Evolutionary conservation across 495 filamentous ascomycete species (phyloP), one percentile per base, ranked within the genome.

Genomic region (Ascodesmis nigricans): DNA sequence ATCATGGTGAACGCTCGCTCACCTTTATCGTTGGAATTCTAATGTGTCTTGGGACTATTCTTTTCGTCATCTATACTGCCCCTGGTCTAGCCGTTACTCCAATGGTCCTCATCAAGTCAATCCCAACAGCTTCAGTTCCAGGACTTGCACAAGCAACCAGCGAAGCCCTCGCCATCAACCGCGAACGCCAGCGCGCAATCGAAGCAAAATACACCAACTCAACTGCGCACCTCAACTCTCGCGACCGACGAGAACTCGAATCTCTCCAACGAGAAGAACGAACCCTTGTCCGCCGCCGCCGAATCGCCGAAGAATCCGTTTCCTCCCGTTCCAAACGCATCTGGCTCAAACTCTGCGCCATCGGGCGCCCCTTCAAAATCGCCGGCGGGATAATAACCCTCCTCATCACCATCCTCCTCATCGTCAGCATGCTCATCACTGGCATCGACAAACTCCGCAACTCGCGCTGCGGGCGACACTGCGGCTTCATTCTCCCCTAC

Each of bases 371-470:
- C 0, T 57, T 97, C 42, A 87, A 84, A 54, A 70, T 95, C 16
- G 44, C 93, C 16, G 74, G 77, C 9, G 90, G 87, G 11, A 64
- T 92, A 34, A 34, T 91, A 4, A 58, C 93, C 11, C 59, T 91
- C 1, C 36, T 69, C 11, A 39, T 91, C 17, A 58, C 75, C 5
- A 53, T 91, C 19, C 36, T 83, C 14, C 64, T 81, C 41, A 92
- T 80, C 71, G 63, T 73, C 5, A 84, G 76, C 19, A 97, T 95
- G 90, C 66, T 95, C 35, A 70, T 95, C 47, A 97, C 84, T 0
- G 72, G 71, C 40, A 83, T 93, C 52, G 87, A 97, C 63, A 95
- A 97, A 57, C 77, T 80, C 11, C 80, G 74, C 45, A 93, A 95
- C 56, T 92, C 81, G 0, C 53, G 87, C 42, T 97, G 87, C 69